phyloP scores from a whole-genome alignment of 2,329 filamentous ascomycete genomes.

The Trichoderma sp. region DNA sequence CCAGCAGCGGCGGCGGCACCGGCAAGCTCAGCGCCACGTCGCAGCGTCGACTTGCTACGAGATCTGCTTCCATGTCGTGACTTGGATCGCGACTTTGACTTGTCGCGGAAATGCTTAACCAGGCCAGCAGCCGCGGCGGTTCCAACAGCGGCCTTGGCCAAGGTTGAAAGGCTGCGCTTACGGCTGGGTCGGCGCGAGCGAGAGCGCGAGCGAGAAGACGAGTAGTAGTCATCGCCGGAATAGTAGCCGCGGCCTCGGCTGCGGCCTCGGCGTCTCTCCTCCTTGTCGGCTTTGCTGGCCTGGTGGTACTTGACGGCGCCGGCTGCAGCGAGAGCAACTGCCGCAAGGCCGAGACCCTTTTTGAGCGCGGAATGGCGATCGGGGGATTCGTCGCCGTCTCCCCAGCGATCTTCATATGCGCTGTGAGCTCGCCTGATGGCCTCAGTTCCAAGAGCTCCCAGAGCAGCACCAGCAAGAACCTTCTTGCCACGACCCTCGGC shows the following conservation, averaged over 20 bases:
- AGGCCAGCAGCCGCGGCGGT: conserved; percentile 58
- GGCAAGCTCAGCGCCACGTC: conserved; percentile 59
- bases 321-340: conserved; percentile 61
- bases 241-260: conserved; percentile 47
- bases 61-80: conserved; percentile 33
- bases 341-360: conserved; percentile 61
- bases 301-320: conserved; percentile 65
- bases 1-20: conserved; percentile 60
- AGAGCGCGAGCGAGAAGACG: conserved; percentile 41
- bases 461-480: conserved; percentile 59
- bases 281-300: conserved; percentile 58
- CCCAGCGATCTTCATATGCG: conserved; percentile 55
- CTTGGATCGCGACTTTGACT: conserved; percentile 43
- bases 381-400: conserved; percentile 40
- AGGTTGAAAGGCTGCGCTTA: conserved; percentile 46
- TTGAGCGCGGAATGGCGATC: conserved; percentile 52
- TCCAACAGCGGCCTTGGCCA: conserved; percentile 58
- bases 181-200: conserved; percentile 44
- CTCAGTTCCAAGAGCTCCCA: conserved; percentile 63
- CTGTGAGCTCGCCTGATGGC: conserved; percentile 59
- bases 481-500: conserved; percentile 55
- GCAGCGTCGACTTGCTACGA: conserved; percentile 47
- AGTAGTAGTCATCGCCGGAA: conserved; percentile 44
- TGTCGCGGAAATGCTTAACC: conserved; percentile 56
- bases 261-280: conserved; percentile 57